Evolutionary conservation across 495 filamentous ascomycete genomes (phyloP), one percentile per base, ranked within the genome.

Genomic region (Astrothelium subdiscretum): DNA sequence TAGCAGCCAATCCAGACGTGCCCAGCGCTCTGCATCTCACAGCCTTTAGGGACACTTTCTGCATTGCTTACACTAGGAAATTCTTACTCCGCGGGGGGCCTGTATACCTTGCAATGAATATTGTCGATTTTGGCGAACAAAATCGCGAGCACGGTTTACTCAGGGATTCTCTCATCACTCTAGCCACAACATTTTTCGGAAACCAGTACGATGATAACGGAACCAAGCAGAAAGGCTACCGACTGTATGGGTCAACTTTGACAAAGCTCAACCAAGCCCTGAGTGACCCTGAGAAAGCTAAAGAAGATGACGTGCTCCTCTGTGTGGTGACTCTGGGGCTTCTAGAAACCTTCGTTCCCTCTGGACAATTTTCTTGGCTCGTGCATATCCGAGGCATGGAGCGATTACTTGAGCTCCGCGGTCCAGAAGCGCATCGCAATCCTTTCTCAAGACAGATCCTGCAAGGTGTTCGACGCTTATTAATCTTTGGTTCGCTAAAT

Each of bases 141-240:
- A 32, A 43, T 51, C 8, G 2, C 2, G 32, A 31, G 15, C 59
- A 32, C 1, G 27, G 38, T 8, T n/a, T 61, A 13, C 32, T 51
- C 3, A 38, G 32, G 5, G 42, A 61, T 51, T 26, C 51, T 29
- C 29, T 61, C 6, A 20, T 61, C 4, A 61, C 42, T 51, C 51
- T 52, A 18, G 59, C 59, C 12, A 32, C 51, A n/a, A 61, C 51
- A 11, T 44, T 61, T 22, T 61, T 48, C 20, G 59, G 59, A 29
- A 26, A 44, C 18, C 59, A 61, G 24, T 42, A 61, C n/a, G 22
- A 22, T 10, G 24, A 61, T 24, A 22, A 32, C 27, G 13, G 15
- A 12, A 61, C 59, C 15, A 18, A 24, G 12, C 38, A 52, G 31
- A 13, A 32, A 61, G 59, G 59, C 1, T 61, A 61, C 42, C 29